Conservation (phyloP, 75 land plant species). For the Cryptomeria japonica region DNA sequence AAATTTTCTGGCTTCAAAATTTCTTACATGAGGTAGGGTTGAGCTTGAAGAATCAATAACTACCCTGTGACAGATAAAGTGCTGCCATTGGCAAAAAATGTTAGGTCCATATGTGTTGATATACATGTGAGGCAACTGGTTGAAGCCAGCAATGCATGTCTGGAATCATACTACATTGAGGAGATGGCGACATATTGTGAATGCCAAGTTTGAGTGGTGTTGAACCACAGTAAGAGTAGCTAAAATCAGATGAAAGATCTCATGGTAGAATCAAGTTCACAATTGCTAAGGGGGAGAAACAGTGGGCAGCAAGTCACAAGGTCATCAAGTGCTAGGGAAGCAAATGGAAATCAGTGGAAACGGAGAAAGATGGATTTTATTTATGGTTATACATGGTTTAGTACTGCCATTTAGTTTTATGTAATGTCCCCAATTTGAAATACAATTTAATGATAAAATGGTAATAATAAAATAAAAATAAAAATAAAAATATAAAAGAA, state of each 20-base stretch:
- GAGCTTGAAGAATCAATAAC: background rate
- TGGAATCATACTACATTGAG: too few species aligned
- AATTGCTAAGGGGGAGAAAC: background rate
- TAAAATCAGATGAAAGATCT: background rate
- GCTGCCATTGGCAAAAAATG: too few species aligned
- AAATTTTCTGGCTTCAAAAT: background rate
- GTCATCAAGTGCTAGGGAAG: background rate
- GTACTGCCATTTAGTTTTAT: background rate
- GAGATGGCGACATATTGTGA: background rate
- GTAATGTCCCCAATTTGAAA: too few species aligned
- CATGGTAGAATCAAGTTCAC: background rate
- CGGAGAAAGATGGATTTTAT: background rate
- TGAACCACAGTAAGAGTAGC: background rate
- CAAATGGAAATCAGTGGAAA: background rate
- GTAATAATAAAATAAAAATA: too few species aligned
- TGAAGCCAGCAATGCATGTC: too few species aligned
- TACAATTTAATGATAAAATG: too few species aligned
- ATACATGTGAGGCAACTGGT: too few species aligned
- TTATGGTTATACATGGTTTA: background rate
- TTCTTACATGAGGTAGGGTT: background rate
- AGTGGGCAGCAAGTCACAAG: background rate
- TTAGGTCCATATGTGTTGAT: too few species aligned
- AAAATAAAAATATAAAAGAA: too few species aligned
- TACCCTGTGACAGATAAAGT: background rate
- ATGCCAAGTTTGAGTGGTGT: background rate